Conservation (phyloP, 805 yeast species). For the Candida cerambycidarum region DNA sequence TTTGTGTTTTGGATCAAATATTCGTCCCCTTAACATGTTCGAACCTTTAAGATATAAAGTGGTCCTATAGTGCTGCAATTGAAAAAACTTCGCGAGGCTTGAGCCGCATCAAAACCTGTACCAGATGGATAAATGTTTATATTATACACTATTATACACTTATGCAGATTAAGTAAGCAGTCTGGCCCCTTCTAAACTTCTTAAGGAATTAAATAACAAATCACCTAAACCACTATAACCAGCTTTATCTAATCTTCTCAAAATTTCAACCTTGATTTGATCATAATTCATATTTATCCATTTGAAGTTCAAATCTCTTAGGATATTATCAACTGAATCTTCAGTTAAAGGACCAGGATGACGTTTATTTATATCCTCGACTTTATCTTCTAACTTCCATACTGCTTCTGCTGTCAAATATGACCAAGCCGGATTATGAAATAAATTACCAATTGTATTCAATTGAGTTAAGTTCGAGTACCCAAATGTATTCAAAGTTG, state of each 20-base stretch:
- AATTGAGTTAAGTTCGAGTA: slow-evolving; percentile 28
- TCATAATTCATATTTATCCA: slow-evolving; percentile 46
- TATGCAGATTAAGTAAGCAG: no score
- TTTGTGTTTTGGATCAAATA: neutral
- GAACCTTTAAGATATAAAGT: neutral
- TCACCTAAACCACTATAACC: slow-evolving; percentile 53
- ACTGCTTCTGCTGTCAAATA: slow-evolving; percentile 43
- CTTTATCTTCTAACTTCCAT: slow-evolving; percentile 47
- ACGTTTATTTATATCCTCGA: slow-evolving; percentile 29
- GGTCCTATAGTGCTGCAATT: neutral
- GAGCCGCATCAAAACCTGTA: neutral
- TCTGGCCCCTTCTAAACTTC: slow-evolving; percentile 10
- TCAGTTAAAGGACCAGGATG: slow-evolving; percentile 57
- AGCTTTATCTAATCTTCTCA: slow-evolving; percentile 38
- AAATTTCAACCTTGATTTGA: slow-evolving; percentile 44
- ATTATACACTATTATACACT: slow-evolving; percentile 3
- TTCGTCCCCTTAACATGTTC: slow-evolving; percentile 1
- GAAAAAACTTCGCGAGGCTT: slow-evolving; percentile 3
- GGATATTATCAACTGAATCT: slow-evolving; percentile 35
- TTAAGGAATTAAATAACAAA: slow-evolving; percentile 54
- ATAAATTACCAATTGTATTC: slow-evolving; percentile 40
- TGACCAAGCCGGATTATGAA: slow-evolving; percentile 53
- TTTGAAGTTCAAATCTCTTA: slow-evolving; percentile 22
- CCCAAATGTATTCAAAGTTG: slow-evolving; percentile 29
- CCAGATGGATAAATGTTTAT: no score